A percentile compares a stretch with the other conserved stretches of the same genome.
These are phyloP conservation scores for Graphiopsis chlorocephala DNA, from an alignment of 2,329 filamentous ascomycete species.

Conservation along the genomic window DNA sequence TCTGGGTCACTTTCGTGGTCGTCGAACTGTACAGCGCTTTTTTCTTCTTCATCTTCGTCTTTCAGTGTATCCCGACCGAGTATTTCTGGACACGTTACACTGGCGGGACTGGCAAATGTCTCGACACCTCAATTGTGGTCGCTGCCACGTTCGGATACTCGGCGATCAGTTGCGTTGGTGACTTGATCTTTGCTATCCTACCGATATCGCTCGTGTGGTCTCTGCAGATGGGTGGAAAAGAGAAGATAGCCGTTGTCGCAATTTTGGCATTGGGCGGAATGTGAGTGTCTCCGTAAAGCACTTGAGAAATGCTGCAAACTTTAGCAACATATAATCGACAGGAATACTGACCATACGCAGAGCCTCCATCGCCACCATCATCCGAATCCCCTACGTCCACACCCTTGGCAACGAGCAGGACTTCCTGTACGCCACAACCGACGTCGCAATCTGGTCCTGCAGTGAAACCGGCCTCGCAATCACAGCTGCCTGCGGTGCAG, in stretches of 20 bases:
- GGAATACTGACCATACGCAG: constrained; percentile 2
- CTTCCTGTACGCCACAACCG: constrained; percentile 36
- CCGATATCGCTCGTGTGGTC: constrained; percentile 31
- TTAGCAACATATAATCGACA: background rate
- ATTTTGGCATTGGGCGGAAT: constrained; percentile 33
- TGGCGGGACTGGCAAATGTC: constrained; percentile 17
- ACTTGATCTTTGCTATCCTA: constrained; percentile 25
- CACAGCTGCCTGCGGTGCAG: constrained; percentile 47
- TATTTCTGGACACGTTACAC: constrained; percentile 22
- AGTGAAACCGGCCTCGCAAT: constrained; percentile 33
- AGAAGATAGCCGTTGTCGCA: constrained; percentile 31
- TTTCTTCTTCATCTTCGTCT: constrained; percentile 24
- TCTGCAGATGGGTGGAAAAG: constrained; percentile 28
- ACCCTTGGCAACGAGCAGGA: constrained; percentile 13
- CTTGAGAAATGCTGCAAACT: background rate
- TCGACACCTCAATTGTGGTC: constrained; percentile 13
- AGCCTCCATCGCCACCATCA: constrained; percentile 21
- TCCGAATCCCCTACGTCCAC: constrained; percentile 29
- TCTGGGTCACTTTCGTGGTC: constrained; percentile 17
- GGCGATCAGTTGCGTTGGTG: constrained; percentile 18
- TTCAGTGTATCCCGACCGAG: constrained; percentile 19
- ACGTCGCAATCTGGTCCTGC: constrained; percentile 36
- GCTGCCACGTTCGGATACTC: constrained; percentile 20
- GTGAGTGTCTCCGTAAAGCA: constrained; percentile 6
- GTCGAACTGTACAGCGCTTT: constrained; percentile 19